A percentile compares a stretch with the other conserved stretches of the same genome.
These are phyloP conservation scores for Paramecium octaurelia DNA, from an alignment of 73 alveolate genomes.

Conservation along the genomic window DNA sequence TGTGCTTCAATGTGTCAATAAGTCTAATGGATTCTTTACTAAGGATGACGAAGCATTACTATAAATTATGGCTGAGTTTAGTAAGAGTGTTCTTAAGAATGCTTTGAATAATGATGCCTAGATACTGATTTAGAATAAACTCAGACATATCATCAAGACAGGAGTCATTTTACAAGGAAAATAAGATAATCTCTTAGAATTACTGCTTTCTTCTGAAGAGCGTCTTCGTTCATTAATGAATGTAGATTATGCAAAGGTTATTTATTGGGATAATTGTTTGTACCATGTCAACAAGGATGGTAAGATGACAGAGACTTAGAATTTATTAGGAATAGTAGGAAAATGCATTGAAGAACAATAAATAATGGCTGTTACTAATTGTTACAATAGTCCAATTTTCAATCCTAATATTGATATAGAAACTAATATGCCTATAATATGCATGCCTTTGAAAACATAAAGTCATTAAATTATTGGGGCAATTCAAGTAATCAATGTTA, in stretches of 20 bases:
- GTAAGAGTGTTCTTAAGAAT: constrained; percentile 51
- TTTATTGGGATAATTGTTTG: constrained; percentile 55
- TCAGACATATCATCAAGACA: constrained; percentile 49
- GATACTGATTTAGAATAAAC: constrained; percentile 43
- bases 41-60: constrained; percentile 65
- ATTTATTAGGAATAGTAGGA: constrained; percentile 61
- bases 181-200: not conserved
- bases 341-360: constrained; percentile 32
- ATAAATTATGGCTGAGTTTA: constrained; percentile 41
- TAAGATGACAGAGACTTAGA: not conserved
- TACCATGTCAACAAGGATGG: constrained; percentile 59
- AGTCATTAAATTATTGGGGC: constrained; percentile 41
- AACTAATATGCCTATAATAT: constrained; percentile 72
- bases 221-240: constrained; percentile 51
- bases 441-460: constrained; percentile 61
- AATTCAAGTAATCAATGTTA: constrained; percentile 58
- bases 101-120: constrained; percentile 58
- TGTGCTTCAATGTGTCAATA: constrained; percentile 61
- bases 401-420: constrained; percentile 72
- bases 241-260: constrained; percentile 57
- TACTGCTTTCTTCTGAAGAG: constrained; percentile 33
- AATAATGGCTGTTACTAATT: constrained; percentile 56
- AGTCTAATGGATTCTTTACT: constrained; percentile 66
- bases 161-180: not conserved
- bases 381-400: constrained; percentile 62